Base-by-base conservation (phyloP, 257 asterid genomes). In the Plantago major region DNA sequence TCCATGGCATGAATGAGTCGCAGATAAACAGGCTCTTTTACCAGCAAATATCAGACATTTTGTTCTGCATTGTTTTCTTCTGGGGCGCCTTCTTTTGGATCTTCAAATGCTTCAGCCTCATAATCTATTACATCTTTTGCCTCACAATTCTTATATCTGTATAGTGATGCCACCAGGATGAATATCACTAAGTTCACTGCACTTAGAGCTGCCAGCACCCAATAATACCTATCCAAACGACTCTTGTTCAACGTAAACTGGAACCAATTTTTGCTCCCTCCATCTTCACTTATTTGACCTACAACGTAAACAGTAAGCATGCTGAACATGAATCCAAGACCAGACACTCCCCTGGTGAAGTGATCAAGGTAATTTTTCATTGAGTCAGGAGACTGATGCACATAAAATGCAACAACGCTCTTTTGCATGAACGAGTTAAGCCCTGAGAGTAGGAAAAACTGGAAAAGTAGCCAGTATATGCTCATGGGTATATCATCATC, bases 181-280 rank as follows among this genome's bases (percentile, higher is more conserved):
- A 55, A 79, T 9, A 69, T 57, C 0, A 73, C 7, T 1, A 84
- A 56, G 65, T 79, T 82, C 28, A 46, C 81, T 3, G 78, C 61
- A 54, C 86, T 69, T n/a, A 80, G 40, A 8, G 0, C 78, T 0
- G 88, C 85, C 67, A 81, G 46, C 16, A 76, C 67, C 89, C 84
- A 81, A 42, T 73, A 86, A 43, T 81, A 84, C 43, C 62, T 65
- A 63, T 86, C 95, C 74, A 84, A 47, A 1, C 87, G 84, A 42
- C 92, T 84, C 74, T 46, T 38, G 18, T 76, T 81, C 73, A 86
- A 58, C 10, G 82, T 73, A 13, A 53, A 11, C 55, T 81, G 85
- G 48, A 82, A 80, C 95, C 89, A 87, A 44, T 60, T 84, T 13
- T 3, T 11, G 3, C 46, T 67, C 15, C 81, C 81, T 7, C 80